Evolutionary conservation across 2,329 filamentous ascomycete species (phyloP), one percentile per base, ranked within the genome.

Genomic region (Ophiostoma sp.): DNA sequence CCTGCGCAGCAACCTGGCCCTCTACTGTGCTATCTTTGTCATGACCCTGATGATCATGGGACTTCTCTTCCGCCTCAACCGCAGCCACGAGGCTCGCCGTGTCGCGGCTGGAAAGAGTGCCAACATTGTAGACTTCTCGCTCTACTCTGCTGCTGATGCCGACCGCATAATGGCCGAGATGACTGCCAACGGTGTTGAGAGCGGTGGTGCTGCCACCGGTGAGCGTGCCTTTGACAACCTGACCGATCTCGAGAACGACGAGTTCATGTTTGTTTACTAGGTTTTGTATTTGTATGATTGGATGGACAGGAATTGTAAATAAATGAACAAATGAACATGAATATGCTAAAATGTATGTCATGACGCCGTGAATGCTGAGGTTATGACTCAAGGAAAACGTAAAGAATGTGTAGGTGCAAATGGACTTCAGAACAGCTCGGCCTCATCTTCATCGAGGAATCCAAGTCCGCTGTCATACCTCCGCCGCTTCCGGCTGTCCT

Each of bases 401-500:
- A 18, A 49, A 49, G 16, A 60, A 60, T 5, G 12, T 14, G 55
- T 60, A 16, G 55, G 42, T 47, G 16, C 41, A 45, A 38, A 27
- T 6, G 38, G 7, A 49, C 16, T 16, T 41, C 38, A 45, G 4
- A 67, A 41, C 38, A 49, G 16, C 14, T 45, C 58, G 3, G 16
- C 60, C 12, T 66, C 81, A 47, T 85, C 83, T 73, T 86, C 84
- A 41, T 84, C 83, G 74, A 86, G 71, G 38, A 87, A 77, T 0
- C 83, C 84, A 65, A 87, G 73, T 0, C 84, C 85, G 67, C 83
- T 85, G 74, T 87, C 85, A 71, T 82, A 80, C 69, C 80, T 78
- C 69, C 83, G 80, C 69, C 78, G 78, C 76, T 81, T 84, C 72
- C 71, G 42, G 63, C 42, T 47, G 9, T 64, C 63, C 27, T 47